Evolutionary conservation across 225 moss, liverwort and hornwort genomes (phyloP), one percentile per base, ranked within the genome.

Genomic region (Ulota crispa): DNA sequence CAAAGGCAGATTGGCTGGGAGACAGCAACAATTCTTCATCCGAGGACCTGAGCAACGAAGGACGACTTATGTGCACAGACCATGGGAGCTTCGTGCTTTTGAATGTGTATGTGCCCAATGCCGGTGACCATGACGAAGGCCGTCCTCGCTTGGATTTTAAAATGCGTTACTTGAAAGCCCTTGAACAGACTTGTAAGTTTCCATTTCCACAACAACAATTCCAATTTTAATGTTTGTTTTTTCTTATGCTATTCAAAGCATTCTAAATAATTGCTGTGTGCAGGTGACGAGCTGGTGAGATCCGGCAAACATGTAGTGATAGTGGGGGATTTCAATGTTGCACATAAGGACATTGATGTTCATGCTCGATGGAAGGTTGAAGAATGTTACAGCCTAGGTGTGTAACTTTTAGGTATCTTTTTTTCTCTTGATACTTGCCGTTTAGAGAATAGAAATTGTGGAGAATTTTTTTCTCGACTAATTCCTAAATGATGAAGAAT

Each of bases 51-150:
- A 86, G 92, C 88, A 85, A 82, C 26, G 93, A 95, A 88, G 93
- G 95, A 67, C 89, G 95, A 42, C 78, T 95, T 10, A 60, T 95
- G 7, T 91, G 83, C 82, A 93, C 95, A 31, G 93, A 95, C 60
- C 95, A 95, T 59, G 95, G 95, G 54, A 88, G 89, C 85, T 95
- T 95, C 85, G 88, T 95, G 54, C 83, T 95, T 54, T 76, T 95
- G 34, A 95, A 95, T 86, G 92, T 95, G 62, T 95, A 95, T 50
- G 92, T 92, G 27, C 95, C 95, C 76, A 95, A 95, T 85, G 92
- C 93, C 24, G 95, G 95, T 55, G 93, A 91, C 69, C 77, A 85
- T 55, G 86, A 86, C 50, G 92, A 94, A 73, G 91, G 92, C 41
- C 90, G 89, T 28, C 93, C 91, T 37, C 95, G 95, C 62, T 82